These are phyloP conservation scores for Lasiodiplodia sp. DNA, from an alignment of 2,329 filamentous ascomycete species.

Conservation along the genomic window DNA sequence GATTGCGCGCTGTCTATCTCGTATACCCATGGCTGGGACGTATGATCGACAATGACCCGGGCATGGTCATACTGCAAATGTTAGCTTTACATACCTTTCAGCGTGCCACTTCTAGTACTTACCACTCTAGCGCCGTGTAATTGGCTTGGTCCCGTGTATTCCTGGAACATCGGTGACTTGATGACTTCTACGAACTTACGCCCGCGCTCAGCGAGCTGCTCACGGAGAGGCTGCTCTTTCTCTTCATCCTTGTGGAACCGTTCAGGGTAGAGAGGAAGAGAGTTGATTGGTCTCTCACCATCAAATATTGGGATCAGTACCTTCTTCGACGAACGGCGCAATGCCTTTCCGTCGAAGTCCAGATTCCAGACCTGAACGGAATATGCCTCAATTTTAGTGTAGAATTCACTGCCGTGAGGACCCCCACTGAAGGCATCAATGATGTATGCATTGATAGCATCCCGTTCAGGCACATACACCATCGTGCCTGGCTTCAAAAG, in stretches of 20 bases:
- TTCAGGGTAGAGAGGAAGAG: slow-evolving; percentile 13
- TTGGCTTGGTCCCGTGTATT: not conserved
- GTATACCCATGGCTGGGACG: too few species aligned
- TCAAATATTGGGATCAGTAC: too few species aligned
- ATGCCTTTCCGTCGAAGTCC: not conserved
- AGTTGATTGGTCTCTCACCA: slow-evolving; percentile 30
- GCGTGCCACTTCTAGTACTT: too few species aligned
- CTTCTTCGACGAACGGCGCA: slow-evolving; percentile 9
- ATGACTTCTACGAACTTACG: not conserved
- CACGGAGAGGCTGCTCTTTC: too few species aligned
- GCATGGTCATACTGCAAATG: too few species aligned
- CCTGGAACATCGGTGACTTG: not conserved
- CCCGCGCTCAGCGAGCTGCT: not conserved
- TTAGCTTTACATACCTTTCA: too few species aligned
- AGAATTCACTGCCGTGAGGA: too few species aligned
- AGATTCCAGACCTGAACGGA: not conserved
- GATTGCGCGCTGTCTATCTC: too few species aligned
- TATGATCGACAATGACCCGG: too few species aligned
- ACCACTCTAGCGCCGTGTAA: not conserved
- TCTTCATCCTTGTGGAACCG: slow-evolving; percentile 23
- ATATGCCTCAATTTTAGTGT: too few species aligned
- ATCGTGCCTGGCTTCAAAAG: not conserved
- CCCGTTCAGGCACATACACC: not conserved
- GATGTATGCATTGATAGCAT: not conserved
- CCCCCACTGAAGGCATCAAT: not conserved